A percentile compares a stretch with the other conserved stretches of the same genome.
Conservation (phyloP, 2,329 filamentous ascomycete genomes). For the Alternaria novae-zelandiae region DNA sequence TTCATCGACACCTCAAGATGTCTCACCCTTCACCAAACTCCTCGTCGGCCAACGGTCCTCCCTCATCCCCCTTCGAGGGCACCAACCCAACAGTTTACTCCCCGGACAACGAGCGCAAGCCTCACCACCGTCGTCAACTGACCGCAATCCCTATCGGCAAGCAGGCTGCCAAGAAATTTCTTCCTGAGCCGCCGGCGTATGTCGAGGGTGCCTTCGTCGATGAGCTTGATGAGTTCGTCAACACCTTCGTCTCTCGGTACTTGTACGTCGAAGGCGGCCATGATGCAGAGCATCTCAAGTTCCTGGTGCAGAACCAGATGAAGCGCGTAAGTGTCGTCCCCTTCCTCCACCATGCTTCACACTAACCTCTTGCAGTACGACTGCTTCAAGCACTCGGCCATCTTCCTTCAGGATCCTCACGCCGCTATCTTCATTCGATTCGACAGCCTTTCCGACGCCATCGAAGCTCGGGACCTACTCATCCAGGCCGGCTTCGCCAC, state of each 20-base stretch:
- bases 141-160: constrained; percentile 15
- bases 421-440: constrained; percentile 29
- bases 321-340: constrained; percentile 31
- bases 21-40: constrained; percentile 35
- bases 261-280: constrained; percentile 30
- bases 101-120: constrained; percentile 29
- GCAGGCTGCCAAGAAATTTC: constrained; percentile 14
- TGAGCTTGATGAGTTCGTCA: constrained; percentile 29
- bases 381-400: constrained; percentile 30
- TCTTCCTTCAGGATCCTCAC: constrained; percentile 21
- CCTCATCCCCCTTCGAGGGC: constrained; percentile 35
- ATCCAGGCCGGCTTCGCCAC: constrained; percentile 26
- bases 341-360: neutral
- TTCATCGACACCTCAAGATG: constrained; percentile 24
- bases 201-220: constrained; percentile 30
- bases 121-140: constrained; percentile 19
- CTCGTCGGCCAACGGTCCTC: constrained; percentile 25
- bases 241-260: constrained; percentile 35
- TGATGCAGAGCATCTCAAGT: constrained; percentile 32
- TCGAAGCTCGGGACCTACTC: constrained; percentile 33
- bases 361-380: constrained; percentile 34
- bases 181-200: constrained; percentile 21
- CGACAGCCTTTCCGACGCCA: constrained; percentile 48
- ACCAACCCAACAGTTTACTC: constrained; percentile 40
- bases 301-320: constrained; percentile 34